Conservation (phyloP, 768 basidiomycete genomes). For the Chiua virens region DNA sequence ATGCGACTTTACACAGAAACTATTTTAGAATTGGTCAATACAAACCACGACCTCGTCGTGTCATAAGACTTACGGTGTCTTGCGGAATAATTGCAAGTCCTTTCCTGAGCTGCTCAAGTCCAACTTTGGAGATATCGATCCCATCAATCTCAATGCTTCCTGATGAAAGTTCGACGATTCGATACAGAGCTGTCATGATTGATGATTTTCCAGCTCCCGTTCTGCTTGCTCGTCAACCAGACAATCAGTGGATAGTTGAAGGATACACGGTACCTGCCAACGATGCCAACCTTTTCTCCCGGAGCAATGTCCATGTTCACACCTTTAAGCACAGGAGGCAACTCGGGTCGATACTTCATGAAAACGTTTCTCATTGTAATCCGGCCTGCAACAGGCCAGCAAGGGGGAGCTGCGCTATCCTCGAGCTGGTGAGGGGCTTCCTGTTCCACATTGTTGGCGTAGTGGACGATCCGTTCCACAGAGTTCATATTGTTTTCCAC, state of each 20-base stretch:
- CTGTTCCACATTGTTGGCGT: conserved; percentile 57
- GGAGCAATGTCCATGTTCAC: conserved; percentile 66
- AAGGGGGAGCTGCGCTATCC: conserved; percentile 45
- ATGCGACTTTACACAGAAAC: conserved; percentile 41
- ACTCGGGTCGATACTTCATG: conserved; percentile 81
- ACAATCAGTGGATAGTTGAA: conserved; percentile 1
- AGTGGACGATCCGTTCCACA: conserved; percentile 83
- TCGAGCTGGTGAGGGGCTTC: conserved; percentile 74
- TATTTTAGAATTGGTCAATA: not conserved
- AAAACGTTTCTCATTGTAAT: conserved; percentile 65
- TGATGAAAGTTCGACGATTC: conserved; percentile 75
- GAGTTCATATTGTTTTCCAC: conserved; percentile 87
- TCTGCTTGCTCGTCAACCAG: conserved; percentile 26
- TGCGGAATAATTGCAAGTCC: conserved; percentile 84
- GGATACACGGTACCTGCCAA: conserved; percentile 49
- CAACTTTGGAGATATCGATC: conserved; percentile 80
- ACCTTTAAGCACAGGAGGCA: conserved; percentile 85
- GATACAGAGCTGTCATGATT: conserved; percentile 85
- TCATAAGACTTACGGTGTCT: conserved; percentile 42
- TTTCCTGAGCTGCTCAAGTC: conserved; percentile 68
- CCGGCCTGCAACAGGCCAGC: conserved; percentile 56
- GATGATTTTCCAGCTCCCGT: conserved; percentile 91
- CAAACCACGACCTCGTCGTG: not conserved
- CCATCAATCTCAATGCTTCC: conserved; percentile 84
- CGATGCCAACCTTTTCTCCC: conserved; percentile 91